Conservation (phyloP, 202 grass and related monocot species). For the Schoenoplectus triqueter region DNA sequence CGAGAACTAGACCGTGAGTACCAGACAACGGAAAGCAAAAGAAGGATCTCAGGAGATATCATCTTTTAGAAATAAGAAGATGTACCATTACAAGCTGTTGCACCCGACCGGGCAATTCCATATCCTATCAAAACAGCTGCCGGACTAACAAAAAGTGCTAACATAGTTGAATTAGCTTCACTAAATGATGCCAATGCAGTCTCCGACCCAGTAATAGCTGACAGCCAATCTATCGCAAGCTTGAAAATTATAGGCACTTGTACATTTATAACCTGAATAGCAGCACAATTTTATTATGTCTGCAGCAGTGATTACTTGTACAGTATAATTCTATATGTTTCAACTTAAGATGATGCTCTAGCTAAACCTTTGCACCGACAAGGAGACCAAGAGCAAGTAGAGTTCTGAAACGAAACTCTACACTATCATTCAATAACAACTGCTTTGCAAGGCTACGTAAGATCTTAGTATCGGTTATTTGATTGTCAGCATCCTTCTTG, state of each 20-base stretch:
- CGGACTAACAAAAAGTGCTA: slow-evolving; percentile 97
- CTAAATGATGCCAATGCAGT: slow-evolving; percentile 81
- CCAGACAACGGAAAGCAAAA: slow-evolving; percentile 30
- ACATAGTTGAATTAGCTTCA: slow-evolving; percentile 80
- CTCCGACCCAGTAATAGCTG: slow-evolving; percentile 69
- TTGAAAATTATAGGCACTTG: slow-evolving; percentile 99
- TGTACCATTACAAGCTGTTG: slow-evolving; percentile 88
- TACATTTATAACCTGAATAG: slow-evolving; percentile 97
- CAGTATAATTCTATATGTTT: slow-evolving; percentile 21
- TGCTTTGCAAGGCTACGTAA: slow-evolving; percentile 81
- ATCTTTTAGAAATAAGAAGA: slow-evolving; percentile 23
- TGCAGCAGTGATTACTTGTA: slow-evolving; percentile 15
- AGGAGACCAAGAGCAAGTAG: slow-evolving; percentile 78
- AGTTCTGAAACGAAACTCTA: slow-evolving; percentile 87
- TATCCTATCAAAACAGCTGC: slow-evolving; percentile 97
- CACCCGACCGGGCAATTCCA: slow-evolving; percentile 92
- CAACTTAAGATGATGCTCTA: slow-evolving; percentile 34
- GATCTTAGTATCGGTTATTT: slow-evolving; percentile 84
- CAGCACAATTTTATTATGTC: slow-evolving; percentile 43
- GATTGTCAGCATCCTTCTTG: slow-evolving; percentile 65
- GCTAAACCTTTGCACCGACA: slow-evolving; percentile 88
- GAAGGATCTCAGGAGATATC: slow-evolving; percentile 22
- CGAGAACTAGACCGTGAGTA: slow-evolving; percentile 10
- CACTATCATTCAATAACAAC: slow-evolving; percentile 74
- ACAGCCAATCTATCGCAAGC: slow-evolving; percentile 93